Conservation (phyloP, 208 protist genomes). For the Trypanosoma lewisi region DNA sequence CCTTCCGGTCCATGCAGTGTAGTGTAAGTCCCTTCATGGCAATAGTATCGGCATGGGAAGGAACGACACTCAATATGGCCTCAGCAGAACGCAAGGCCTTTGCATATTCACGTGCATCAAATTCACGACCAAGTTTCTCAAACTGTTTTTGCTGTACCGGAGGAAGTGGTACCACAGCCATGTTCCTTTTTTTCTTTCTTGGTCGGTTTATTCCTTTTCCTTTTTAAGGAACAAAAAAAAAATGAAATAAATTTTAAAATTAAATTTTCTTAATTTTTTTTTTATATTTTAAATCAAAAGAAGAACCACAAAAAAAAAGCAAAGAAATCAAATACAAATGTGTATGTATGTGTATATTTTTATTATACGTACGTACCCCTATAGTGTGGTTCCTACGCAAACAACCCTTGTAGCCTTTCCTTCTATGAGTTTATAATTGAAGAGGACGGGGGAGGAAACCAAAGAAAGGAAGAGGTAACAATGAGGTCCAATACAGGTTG, state of each 20-base stretch:
- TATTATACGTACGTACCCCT: too few relatives aligned
- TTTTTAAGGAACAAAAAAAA: neutral
- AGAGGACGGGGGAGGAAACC: neutral
- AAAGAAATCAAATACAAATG: too few relatives aligned
- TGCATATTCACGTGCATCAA: slow-evolving; percentile 74
- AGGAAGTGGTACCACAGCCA: slow-evolving; percentile 27
- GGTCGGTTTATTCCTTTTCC: neutral
- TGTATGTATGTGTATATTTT: too few relatives aligned
- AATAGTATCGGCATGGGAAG: slow-evolving; percentile 78
- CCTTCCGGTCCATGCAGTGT: slow-evolving; percentile 65
- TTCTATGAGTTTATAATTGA: neutral
- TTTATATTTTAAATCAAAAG: too few relatives aligned
- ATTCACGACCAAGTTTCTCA: slow-evolving; percentile 74
- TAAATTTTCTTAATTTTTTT: too few relatives aligned
- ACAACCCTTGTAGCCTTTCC: neutral
- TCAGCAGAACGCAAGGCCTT: slow-evolving; percentile 80
- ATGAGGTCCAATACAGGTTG: neutral
- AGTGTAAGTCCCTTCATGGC: slow-evolving; percentile 80
- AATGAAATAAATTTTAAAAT: too few relatives aligned
- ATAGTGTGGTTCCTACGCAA: neutral
- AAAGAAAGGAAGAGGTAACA: neutral
- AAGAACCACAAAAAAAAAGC: neutral
- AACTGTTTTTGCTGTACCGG: slow-evolving; percentile 65
- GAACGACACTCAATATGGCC: slow-evolving; percentile 56
- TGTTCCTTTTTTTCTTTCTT: neutral